A percentile compares a stretch with the other conserved stretches of the same genome.
These are phyloP conservation scores for Flaveria floridana DNA, from an alignment of 140 eudicot genomes.

Conservation along the genomic window DNA sequence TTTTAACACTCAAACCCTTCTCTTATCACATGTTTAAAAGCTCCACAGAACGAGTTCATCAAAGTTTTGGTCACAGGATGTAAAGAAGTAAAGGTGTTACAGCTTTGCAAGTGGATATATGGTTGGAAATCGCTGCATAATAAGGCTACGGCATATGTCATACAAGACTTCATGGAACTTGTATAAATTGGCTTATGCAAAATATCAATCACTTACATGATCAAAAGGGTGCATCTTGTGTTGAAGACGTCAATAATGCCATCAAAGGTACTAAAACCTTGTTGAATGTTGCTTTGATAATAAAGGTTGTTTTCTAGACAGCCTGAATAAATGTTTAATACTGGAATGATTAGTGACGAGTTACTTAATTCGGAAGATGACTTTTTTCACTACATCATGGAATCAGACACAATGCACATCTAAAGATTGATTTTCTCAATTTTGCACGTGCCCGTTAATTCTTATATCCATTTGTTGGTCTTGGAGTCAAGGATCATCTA, in stretches of 20 bases:
- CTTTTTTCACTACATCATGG: too few species aligned
- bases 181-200: not conserved
- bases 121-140: not conserved
- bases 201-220: not conserved
- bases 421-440: too few species aligned
- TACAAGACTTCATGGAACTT: not conserved
- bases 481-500: too few species aligned
- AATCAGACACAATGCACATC: not conserved
- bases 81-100: slow-evolving; percentile 1
- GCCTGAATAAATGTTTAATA: not conserved
- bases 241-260: not conserved
- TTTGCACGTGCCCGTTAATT: too few species aligned
- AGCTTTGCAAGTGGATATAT: not conserved
- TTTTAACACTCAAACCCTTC: not conserved
- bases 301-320: not conserved
- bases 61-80: not conserved
- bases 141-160: not conserved
- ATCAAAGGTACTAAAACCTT: not conserved
- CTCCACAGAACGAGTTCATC: not conserved
- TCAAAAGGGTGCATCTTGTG: not conserved
- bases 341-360: not conserved
- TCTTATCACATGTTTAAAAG: not conserved
- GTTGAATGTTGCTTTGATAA: not conserved
- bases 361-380: too few species aligned
- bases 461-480: too few species aligned